phyloP scores from a whole-genome alignment of 805 yeast genomes.

The Spathaspora sp. region DNA sequence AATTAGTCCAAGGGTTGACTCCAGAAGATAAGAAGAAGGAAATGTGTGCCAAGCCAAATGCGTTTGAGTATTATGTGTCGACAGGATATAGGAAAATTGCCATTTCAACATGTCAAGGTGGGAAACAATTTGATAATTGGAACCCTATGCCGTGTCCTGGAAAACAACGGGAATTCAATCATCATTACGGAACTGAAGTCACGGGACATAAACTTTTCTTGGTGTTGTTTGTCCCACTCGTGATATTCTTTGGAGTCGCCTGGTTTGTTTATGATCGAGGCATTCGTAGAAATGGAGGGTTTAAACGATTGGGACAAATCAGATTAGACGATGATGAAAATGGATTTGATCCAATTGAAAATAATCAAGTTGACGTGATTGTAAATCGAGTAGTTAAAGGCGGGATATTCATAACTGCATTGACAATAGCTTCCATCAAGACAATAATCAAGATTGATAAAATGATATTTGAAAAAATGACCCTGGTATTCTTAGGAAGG shows the following conservation, averaged over 20 bases:
- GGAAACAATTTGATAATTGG: constrained; percentile 65
- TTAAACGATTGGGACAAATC: constrained; percentile 78
- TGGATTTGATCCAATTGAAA: constrained; percentile 55
- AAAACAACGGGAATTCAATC: constrained; percentile 58
- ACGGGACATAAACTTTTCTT: constrained; percentile 51
- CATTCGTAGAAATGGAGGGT: constrained; percentile 73
- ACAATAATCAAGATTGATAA: constrained; percentile 31
- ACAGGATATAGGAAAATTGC: constrained; percentile 92
- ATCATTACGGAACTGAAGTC: constrained; percentile 50
- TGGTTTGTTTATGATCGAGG: constrained; percentile 81
- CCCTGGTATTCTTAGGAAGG: constrained; percentile 29
- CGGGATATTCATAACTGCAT: constrained; percentile 50
- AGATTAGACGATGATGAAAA: constrained; percentile 62
- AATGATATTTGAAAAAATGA: constrained; percentile 26
- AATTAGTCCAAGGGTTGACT: constrained; percentile 67
- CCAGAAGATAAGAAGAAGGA: constrained; percentile 60
- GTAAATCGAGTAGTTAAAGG: constrained; percentile 57
- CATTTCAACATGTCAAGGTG: constrained; percentile 81
- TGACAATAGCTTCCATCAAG: constrained; percentile 29
- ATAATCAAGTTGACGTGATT: constrained; percentile 54
- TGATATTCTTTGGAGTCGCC: constrained; percentile 48
- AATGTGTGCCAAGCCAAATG: constrained; percentile 54
- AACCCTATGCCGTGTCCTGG: constrained; percentile 84
- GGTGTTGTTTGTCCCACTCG: constrained; percentile 55
- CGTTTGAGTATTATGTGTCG: constrained; percentile 74